Evolutionary conservation across 176 grass and related monocot genomes (phyloP).

Genomic region (Chrysopogon serrulatus): DNA sequence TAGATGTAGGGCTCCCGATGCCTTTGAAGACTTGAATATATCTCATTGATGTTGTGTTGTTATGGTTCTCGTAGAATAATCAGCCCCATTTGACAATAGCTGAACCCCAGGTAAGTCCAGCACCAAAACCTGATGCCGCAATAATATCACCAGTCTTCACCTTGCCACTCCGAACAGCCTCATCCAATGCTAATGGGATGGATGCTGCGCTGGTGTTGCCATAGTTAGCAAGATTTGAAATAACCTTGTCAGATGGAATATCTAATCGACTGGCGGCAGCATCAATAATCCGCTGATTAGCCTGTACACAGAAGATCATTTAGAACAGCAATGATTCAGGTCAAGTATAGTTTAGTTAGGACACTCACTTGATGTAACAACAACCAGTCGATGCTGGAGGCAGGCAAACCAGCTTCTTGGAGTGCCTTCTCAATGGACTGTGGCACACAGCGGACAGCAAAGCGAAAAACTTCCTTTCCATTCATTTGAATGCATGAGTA

Average conservation of each 20-base stretch:
- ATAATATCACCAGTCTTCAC: conserved; percentile 76
- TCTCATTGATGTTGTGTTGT: conserved; percentile 14
- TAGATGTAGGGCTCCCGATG: background rate
- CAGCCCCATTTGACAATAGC: conserved; percentile 76
- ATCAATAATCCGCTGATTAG: conserved; percentile 91
- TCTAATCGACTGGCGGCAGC: conserved; percentile 65
- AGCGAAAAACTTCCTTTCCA: conserved; percentile 95
- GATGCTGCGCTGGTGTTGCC: conserved; percentile 95
- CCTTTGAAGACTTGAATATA: background rate
- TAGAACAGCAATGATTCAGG: background rate
- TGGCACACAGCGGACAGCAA: conserved; percentile 80
- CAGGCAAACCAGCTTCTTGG: conserved; percentile 58
- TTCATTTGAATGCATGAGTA: conserved; percentile 93
- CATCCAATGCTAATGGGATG: conserved; percentile 92
- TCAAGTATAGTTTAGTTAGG: background rate
- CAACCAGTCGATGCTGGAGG: conserved; percentile 85
- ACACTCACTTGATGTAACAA: conserved; percentile 87
- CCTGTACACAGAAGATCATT: conserved; percentile 34
- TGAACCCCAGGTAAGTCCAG: conserved; percentile 95
- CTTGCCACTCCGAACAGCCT: conserved; percentile 67
- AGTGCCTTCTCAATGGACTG: conserved; percentile 79
- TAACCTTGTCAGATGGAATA: conserved; percentile 84
- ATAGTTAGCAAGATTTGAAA: conserved; percentile 91
- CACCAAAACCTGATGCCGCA: conserved; percentile 77
- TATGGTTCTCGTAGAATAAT: background rate